Evolutionary conservation across 169 alveolate species (phyloP), one percentile per base, ranked within the genome.

Genomic region (Cystoisospora suis): DNA sequence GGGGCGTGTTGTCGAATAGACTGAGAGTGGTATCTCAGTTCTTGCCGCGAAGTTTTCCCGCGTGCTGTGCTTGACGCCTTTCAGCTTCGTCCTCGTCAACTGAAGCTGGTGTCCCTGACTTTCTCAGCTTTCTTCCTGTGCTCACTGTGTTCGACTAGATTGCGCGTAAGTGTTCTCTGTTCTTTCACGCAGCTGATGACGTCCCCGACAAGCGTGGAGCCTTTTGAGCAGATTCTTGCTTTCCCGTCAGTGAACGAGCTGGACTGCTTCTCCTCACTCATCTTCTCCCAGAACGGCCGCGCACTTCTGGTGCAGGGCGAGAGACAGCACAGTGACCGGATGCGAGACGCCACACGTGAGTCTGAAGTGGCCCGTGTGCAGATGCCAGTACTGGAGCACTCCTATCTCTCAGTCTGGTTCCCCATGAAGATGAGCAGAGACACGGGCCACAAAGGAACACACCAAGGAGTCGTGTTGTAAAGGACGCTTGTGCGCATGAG

Each of bases 251-350:
- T 45, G 23, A 40, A 65, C 45, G 90, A 86, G 69, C 83, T 86
- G 38, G 75, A 72, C 44, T 34, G 75, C n/a, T 86, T 58, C n/a
- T 34, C 81, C n/a, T 59, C 81, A 2, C 70, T 86, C 44, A 7
- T n/a, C 36, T 86, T 86, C 65, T 61, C 90, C 42, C 70, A 81
- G 17, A 86, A 86, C 83, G 77, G 83, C 45, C 75, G 90, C 29
- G 58, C 70, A 3, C 81, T 86, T 40, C 65, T 61, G 29, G 83
- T 86, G 15, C 27, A 29, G n/a, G 90, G 90, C 29, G 90, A 86
- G 61, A 36, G 83, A 27, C 90, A 86, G 47, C 83, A 65, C 70
- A 58, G 85, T 27, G 85, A 38, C 56, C 56, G 90, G 32, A 38
- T 42, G 59, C 80, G 90, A 12, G 90, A 59, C 17, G 91, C 91